phyloP scores from a whole-genome alignment of 495 filamentous ascomycete genomes.

The Podospora appendiculata region DNA sequence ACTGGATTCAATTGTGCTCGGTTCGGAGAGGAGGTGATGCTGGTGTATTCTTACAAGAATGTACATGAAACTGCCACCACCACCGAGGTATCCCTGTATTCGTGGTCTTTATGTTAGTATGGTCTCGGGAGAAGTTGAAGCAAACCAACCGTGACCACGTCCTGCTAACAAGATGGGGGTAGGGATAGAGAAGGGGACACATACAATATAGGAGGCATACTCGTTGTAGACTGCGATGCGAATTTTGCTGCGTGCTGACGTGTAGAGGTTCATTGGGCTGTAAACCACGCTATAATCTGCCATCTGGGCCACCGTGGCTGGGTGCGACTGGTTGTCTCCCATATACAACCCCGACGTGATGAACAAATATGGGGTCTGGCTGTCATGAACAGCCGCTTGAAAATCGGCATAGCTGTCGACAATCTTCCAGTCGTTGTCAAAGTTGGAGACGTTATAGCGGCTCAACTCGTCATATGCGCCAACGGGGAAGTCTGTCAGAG shows the following conservation, averaged over 20 bases:
- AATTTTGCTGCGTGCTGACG: slow-evolving; percentile 56
- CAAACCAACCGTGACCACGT: no score
- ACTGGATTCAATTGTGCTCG: no score
- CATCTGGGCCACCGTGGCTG: slow-evolving; percentile 51
- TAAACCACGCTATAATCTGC: slow-evolving; percentile 45
- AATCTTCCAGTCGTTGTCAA: slow-evolving; percentile 34
- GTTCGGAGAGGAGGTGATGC: neutral
- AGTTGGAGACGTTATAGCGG: neutral
- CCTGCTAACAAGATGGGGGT: no score
- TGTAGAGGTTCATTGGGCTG: slow-evolving; percentile 55
- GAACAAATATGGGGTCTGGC: slow-evolving; percentile 47
- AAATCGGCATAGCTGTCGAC: slow-evolving; percentile 52
- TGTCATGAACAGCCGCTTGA: slow-evolving; percentile 43
- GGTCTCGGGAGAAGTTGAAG: no score
- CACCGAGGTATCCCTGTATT: neutral
- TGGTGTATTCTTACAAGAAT: slow-evolving; percentile 29
- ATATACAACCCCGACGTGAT: slow-evolving; percentile 64
- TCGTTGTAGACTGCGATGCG: slow-evolving; percentile 33
- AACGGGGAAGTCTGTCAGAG: no score
- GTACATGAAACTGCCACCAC: slow-evolving; percentile 37
- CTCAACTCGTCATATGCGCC: neutral
- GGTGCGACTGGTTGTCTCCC: slow-evolving; percentile 34
- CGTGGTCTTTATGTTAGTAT: no score
- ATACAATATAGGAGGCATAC: neutral
- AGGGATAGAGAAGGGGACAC: neutral